Percentiles rank a stretch among this genome's conserved stretches.
These are phyloP conservation scores for Aspergillus sp. DNA, from an alignment of 2,329 filamentous ascomycete species.

Conservation along the genomic window DNA sequence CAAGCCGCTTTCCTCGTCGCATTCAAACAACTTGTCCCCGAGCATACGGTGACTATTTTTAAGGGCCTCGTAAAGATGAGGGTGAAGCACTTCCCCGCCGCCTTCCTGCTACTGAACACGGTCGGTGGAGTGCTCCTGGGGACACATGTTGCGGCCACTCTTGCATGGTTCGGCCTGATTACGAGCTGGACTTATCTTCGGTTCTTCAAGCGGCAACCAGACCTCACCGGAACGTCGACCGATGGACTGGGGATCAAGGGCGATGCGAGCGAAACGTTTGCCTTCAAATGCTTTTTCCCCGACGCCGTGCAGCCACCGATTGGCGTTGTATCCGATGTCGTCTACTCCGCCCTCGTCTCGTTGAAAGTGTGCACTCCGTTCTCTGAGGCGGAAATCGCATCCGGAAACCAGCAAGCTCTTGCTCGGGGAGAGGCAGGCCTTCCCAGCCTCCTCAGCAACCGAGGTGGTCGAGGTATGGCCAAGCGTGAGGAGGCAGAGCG, in stretches of 20 bases:
- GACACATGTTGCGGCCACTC: conserved; percentile 74
- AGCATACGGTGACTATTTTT: conserved; percentile 94
- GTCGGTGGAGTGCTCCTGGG: conserved; percentile 64
- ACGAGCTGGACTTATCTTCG: conserved; percentile 93
- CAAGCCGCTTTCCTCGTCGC: conserved; percentile 94
- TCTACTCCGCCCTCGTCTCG: conserved; percentile 74
- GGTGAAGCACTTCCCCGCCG: conserved; percentile 77
- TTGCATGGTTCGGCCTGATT: conserved; percentile 78
- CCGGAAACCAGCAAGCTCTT: conserved; percentile 69
- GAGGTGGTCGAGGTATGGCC: conserved; percentile 53
- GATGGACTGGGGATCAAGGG: conserved; percentile 66
- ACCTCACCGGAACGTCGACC: conserved; percentile 54
- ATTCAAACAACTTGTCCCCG: conserved; percentile 95
- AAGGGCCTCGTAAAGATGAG: conserved; percentile 84
- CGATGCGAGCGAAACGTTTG: conserved; percentile 94
- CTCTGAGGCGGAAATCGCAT: conserved; percentile 74
- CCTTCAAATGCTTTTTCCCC: conserved; percentile 94
- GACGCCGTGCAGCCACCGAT: conserved; percentile 77
- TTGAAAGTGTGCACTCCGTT: conserved; percentile 82
- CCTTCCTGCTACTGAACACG: conserved; percentile 70
- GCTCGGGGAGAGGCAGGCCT: conserved; percentile 62
- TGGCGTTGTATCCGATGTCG: conserved; percentile 67
- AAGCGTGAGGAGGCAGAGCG: conserved; percentile 90
- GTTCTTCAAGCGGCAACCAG: conserved; percentile 76
- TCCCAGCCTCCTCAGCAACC: conserved; percentile 57